Evolutionary conservation across 2,329 filamentous ascomycete species (phyloP).

Genomic region (Diatrype stigma): DNA sequence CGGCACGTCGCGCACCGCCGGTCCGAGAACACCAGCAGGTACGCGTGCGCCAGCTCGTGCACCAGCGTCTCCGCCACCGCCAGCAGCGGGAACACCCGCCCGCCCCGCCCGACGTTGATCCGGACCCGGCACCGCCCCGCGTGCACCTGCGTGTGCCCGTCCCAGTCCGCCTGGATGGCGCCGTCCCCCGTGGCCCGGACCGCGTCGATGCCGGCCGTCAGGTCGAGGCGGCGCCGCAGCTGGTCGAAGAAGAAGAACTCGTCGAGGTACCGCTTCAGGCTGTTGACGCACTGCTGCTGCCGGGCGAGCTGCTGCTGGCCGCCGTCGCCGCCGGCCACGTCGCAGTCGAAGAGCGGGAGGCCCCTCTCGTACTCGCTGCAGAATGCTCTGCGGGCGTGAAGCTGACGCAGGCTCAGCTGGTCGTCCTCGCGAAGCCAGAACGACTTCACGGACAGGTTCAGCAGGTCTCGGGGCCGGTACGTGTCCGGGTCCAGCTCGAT

Average conservation of each 20-base stretch:
- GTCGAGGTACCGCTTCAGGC: conserved; percentile 10
- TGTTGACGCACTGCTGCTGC: neutral
- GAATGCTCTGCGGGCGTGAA: neutral
- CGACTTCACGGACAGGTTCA: conserved; percentile 11
- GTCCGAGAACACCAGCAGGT: conserved; percentile 7
- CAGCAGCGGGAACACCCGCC: conserved; percentile 2
- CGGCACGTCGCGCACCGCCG: conserved; percentile 12
- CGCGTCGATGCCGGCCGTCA: conserved; percentile 6
- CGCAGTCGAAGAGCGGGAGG: neutral
- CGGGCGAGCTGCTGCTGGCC: neutral
- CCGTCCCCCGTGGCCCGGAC: neutral
- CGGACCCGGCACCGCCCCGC: neutral
- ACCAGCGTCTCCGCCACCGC: conserved; percentile 10
- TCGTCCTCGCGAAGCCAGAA: conserved; percentile 9
- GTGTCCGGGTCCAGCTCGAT: conserved; percentile 2
- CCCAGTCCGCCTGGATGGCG: neutral
- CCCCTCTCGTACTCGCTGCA: conserved; percentile 1
- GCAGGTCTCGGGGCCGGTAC: conserved; percentile 12
- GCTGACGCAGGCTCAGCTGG: conserved; percentile 8
- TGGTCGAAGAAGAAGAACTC: conserved; percentile 17
- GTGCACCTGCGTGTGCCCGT: neutral
- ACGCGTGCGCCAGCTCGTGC: conserved; percentile 18
- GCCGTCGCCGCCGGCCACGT: neutral
- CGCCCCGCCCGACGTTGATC: conserved; percentile 7
- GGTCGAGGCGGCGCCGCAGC: neutral